Evolutionary conservation across 169 alveolate genomes (phyloP).

Genomic region (Babesia gibsoni): DNA sequence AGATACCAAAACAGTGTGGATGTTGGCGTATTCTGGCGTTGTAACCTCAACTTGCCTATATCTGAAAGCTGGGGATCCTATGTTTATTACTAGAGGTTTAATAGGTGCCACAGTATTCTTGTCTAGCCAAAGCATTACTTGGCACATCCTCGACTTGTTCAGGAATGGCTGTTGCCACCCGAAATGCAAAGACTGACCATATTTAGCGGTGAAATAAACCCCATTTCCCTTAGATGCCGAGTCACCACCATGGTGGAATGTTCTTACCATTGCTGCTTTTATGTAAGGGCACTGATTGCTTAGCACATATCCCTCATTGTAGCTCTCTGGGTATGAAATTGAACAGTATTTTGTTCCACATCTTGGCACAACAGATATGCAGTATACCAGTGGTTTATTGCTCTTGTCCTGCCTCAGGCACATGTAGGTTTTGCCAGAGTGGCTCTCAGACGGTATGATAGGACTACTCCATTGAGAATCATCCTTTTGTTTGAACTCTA

Average conservation of each 20-base stretch:
- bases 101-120: slow-evolving; percentile 77
- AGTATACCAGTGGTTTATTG: slow-evolving; percentile 63
- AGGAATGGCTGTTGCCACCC: slow-evolving; percentile 85
- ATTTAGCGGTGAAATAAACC: slow-evolving; percentile 63
- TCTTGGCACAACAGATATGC: slow-evolving; percentile 77
- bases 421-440: slow-evolving; percentile 79
- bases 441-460: slow-evolving; percentile 74
- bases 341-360: slow-evolving; percentile 75
- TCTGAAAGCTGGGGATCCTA: slow-evolving; percentile 61
- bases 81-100: slow-evolving; percentile 74
- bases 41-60: slow-evolving; percentile 47
- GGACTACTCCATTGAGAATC: slow-evolving; percentile 76
- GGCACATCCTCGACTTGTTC: slow-evolving; percentile 71
- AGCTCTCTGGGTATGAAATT: slow-evolving; percentile 61
- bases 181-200: slow-evolving; percentile 72
- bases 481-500: slow-evolving; percentile 43
- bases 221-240: slow-evolving; percentile 27
- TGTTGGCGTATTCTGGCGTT: slow-evolving; percentile 27
- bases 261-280: slow-evolving; percentile 71
- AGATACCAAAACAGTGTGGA: slow-evolving; percentile 15
- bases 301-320: slow-evolving; percentile 72
- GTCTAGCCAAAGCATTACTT: slow-evolving; percentile 75
- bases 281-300: slow-evolving; percentile 69
- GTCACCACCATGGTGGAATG: slow-evolving; percentile 68
- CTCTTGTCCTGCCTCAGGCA: slow-evolving; percentile 65